These are phyloP conservation scores for Gypsophila paniculata DNA, from an alignment of 179 eudicot species.

Conservation along the genomic window DNA sequence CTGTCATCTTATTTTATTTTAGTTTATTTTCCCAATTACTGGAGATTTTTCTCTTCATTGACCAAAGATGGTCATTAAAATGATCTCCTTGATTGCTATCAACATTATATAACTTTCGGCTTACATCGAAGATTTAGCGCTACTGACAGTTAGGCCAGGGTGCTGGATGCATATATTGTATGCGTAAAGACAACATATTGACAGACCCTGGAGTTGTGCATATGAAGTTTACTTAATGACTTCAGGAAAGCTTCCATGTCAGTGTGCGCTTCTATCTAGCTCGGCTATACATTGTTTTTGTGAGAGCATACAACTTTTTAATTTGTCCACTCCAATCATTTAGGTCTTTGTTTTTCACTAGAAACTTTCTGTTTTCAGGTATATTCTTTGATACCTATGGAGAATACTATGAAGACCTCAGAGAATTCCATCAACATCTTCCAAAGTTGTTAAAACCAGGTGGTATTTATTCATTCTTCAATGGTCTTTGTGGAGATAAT, in stretches of 20 bases:
- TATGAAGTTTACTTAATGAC: neutral
- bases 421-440: constrained; percentile 86
- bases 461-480: constrained; percentile 91
- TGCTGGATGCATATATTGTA: neutral
- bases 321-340: neutral
- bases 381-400: constrained; percentile 93
- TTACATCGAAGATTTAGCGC: too few species aligned
- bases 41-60: neutral
- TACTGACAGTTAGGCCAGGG: constrained; percentile 1
- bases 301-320: neutral
- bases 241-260: neutral
- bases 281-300: neutral
- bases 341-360: neutral
- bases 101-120: too few species aligned
- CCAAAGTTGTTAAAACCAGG: constrained; percentile 70
- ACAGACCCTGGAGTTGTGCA: neutral
- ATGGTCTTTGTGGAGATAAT: constrained; percentile 90
- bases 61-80: neutral
- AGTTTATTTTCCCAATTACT: too few species aligned
- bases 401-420: constrained; percentile 89
- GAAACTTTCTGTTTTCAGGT: constrained; percentile 37
- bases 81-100: neutral
- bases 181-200: constrained; percentile 5
- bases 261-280: neutral
- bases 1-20: too few species aligned